phyloP scores from a whole-genome alignment of 176 grass and related monocot species.

The Poa annua region DNA sequence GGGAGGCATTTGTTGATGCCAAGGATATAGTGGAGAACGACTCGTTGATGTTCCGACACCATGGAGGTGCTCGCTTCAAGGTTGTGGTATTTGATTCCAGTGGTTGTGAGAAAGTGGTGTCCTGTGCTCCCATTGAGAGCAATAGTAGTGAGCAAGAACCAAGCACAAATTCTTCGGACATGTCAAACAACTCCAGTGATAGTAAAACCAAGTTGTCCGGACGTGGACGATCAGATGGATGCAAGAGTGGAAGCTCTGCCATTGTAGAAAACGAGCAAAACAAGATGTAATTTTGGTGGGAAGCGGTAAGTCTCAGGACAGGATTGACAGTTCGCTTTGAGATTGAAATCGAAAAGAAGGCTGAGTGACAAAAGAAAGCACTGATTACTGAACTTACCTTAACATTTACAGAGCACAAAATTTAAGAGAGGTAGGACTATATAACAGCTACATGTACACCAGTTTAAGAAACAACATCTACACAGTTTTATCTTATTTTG shows the following conservation, averaged over 20 bases:
- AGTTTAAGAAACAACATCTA: too few species aligned
- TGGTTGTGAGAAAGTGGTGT: conserved; percentile 47
- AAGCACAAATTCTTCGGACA: not conserved
- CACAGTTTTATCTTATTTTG: too few species aligned
- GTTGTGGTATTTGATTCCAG: conserved; percentile 45
- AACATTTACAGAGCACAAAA: too few species aligned
- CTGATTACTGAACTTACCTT: too few species aligned
- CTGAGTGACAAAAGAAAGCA: too few species aligned
- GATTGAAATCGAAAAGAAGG: too few species aligned
- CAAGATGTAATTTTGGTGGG: too few species aligned
- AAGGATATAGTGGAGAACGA: conserved; percentile 49
- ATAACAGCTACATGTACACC: too few species aligned
- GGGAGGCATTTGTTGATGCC: conserved; percentile 44
- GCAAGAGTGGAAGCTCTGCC: not conserved
- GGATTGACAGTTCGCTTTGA: too few species aligned
- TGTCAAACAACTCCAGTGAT: conserved; percentile 13
- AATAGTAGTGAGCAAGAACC: not conserved
- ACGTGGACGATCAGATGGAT: not conserved
- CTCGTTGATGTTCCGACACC: conserved; percentile 47
- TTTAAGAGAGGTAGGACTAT: too few species aligned
- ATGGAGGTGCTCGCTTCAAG: conserved; percentile 38
- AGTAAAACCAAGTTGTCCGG: not conserved
- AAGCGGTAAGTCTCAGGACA: too few species aligned
- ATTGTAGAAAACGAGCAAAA: not conserved
- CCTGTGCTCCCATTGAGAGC: conserved; percentile 31